A percentile compares a stretch with the other conserved stretches of the same genome.
Evolutionary conservation across 345 rosid genomes (phyloP).

Genomic region (Murraya paniculata): DNA sequence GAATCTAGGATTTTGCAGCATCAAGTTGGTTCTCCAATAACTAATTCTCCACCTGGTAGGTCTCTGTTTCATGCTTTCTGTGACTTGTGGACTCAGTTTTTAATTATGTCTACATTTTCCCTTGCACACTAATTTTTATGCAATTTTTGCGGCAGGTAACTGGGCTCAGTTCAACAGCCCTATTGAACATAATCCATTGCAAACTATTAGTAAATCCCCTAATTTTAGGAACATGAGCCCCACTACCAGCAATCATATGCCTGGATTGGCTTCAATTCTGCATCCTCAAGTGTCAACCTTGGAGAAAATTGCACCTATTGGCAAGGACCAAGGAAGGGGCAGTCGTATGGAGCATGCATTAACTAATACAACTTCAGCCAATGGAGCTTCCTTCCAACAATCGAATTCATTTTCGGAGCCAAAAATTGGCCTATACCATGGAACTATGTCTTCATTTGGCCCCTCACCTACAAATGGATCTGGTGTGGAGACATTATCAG

Average conservation of each 20-base stretch:
- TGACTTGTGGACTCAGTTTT: conserved; percentile 1
- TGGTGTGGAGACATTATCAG: conserved; percentile 57
- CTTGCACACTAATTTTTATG: conserved; percentile 12
- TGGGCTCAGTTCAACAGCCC: conserved; percentile 59
- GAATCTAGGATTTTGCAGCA: conserved; percentile 47
- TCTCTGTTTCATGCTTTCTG: conserved; percentile 19
- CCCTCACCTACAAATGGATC: conserved; percentile 50
- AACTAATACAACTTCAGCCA: conserved; percentile 34
- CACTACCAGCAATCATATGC: conserved; percentile 37
- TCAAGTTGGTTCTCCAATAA: conserved; percentile 51
- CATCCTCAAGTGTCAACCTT: conserved; percentile 38
- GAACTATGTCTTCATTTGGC: conserved; percentile 41
- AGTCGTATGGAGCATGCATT: conserved; percentile 39
- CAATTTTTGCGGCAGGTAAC: conserved; percentile 37
- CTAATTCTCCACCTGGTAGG: conserved; percentile 53
- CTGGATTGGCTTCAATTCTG: conserved; percentile 61
- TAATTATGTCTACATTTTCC: not conserved
- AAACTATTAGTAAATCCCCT: conserved; percentile 43
- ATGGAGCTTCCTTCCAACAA: conserved; percentile 40
- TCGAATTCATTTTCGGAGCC: conserved; percentile 52
- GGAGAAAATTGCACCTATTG: conserved; percentile 45
- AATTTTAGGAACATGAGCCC: conserved; percentile 44
- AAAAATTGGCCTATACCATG: conserved; percentile 44
- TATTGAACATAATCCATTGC: conserved; percentile 45
- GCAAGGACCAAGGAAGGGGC: conserved; percentile 42